Conservation (phyloP, 2,329 filamentous ascomycete species). For the Ophiobolus disseminans region DNA sequence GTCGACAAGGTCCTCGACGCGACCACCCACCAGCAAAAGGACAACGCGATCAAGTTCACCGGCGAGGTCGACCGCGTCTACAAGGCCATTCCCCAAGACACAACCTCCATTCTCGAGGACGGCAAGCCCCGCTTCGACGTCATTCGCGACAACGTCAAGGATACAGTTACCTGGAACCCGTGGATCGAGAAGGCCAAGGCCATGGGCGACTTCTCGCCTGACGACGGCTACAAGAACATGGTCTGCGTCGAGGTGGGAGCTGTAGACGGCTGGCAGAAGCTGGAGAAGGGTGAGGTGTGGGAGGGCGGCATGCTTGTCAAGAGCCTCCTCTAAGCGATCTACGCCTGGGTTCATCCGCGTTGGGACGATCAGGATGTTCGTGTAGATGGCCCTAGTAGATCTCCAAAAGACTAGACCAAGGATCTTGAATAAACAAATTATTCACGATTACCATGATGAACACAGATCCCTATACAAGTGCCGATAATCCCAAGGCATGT, state of each 20-base stretch:
- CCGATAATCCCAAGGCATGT: neutral
- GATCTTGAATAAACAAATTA: too few relatives aligned
- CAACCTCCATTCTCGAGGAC: constrained; percentile 68
- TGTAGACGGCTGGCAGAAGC: constrained; percentile 79
- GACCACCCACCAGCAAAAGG: constrained; percentile 68
- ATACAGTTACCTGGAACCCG: constrained; percentile 97
- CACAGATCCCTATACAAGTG: neutral
- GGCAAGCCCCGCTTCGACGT: constrained; percentile 74
- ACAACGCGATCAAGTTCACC: constrained; percentile 70
- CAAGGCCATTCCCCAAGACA: constrained; percentile 67
- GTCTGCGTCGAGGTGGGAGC: constrained; percentile 91
- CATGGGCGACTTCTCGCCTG: constrained; percentile 87
- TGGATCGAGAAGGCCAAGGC: constrained; percentile 84
- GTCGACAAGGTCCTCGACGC: constrained; percentile 80
- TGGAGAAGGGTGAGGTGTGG: constrained; percentile 79
- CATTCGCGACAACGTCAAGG: constrained; percentile 81
- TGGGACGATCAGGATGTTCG: too few relatives aligned
- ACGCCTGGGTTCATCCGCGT: neutral
- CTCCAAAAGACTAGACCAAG: neutral
- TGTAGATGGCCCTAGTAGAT: too few relatives aligned
- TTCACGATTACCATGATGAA: too few relatives aligned
- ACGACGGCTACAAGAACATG: constrained; percentile 92
- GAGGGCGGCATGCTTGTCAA: constrained; percentile 68
- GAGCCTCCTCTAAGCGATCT: constrained; percentile 41
- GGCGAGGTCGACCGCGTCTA: constrained; percentile 91